Percentiles rank a stretch among this genome's conserved stretches.
Conservation (phyloP, 1,139 yeast species). For the Debaryomyces psychrophilus region DNA sequence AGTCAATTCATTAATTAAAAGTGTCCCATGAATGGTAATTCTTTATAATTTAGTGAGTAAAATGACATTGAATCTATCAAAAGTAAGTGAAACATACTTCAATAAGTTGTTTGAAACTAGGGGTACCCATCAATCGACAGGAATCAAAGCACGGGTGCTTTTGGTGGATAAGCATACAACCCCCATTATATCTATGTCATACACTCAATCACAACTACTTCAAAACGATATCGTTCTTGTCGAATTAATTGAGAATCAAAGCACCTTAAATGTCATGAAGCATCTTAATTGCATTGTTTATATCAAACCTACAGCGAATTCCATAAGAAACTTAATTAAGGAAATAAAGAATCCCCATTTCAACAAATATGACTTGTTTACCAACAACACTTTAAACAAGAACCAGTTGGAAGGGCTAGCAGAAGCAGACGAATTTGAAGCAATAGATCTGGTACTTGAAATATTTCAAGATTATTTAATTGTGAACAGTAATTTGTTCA, state of each 20-base stretch:
- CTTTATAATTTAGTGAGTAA: neutral
- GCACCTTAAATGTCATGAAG: conserved; percentile 69
- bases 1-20: neutral
- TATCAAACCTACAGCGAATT: conserved; percentile 69
- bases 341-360: conserved; percentile 83
- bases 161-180: conserved; percentile 82
- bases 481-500: conserved; percentile 68
- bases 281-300: conserved; percentile 83
- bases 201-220: conserved; percentile 84
- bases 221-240: conserved; percentile 81
- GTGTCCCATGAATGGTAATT: neutral
- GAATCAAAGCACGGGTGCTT: conserved; percentile 66
- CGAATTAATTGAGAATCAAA: conserved; percentile 66
- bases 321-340: conserved; percentile 58
- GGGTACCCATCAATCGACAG: conserved; percentile 26
- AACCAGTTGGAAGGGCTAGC: conserved; percentile 83
- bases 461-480: conserved; percentile 82
- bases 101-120: conserved; percentile 34
- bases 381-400: conserved; percentile 75
- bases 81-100: conserved; percentile 43
- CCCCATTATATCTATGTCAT: conserved; percentile 77
- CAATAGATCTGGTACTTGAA: conserved; percentile 75
- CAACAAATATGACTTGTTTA: conserved; percentile 71
- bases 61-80: conserved; percentile 39
- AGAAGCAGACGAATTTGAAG: conserved; percentile 85